phyloP scores from a whole-genome alignment of 116 monocot species.

The Phalaenopsis hybrid region DNA sequence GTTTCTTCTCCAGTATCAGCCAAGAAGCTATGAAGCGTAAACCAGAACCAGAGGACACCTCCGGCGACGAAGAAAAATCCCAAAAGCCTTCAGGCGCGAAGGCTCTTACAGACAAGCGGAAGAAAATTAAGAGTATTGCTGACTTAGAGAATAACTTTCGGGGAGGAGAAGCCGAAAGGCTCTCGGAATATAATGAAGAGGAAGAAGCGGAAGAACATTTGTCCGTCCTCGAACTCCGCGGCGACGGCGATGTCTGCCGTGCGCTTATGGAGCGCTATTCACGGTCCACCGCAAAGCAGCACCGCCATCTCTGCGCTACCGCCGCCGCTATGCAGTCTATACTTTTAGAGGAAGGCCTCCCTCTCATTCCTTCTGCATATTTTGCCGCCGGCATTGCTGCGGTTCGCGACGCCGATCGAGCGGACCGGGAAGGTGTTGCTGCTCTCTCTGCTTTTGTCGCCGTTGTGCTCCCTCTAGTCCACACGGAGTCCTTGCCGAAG shows the following conservation, averaged over 20 bases:
- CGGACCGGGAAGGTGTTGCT: slow-evolving; percentile 39
- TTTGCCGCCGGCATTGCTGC: slow-evolving; percentile 66
- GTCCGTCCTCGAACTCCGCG: not conserved
- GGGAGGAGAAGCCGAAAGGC: not conserved
- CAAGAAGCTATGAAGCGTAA: slow-evolving; percentile 1
- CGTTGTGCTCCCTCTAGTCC: slow-evolving; percentile 49
- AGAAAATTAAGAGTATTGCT: not conserved
- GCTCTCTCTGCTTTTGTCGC: slow-evolving; percentile 59
- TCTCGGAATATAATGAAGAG: not conserved
- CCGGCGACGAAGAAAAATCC: not conserved
- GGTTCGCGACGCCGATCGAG: slow-evolving; percentile 19
- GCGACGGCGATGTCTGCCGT: slow-evolving; percentile 47
- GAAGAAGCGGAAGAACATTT: not conserved
- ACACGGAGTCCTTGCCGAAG: slow-evolving; percentile 25
- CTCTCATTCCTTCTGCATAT: slow-evolving; percentile 65
- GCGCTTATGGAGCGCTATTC: slow-evolving; percentile 68
- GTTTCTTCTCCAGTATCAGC: not conserved
- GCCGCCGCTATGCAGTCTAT: slow-evolving; percentile 54
- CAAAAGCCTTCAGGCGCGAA: not conserved
- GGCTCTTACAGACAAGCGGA: not conserved
- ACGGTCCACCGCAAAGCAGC: slow-evolving; percentile 70
- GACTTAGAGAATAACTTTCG: not conserved
- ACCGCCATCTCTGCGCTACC: slow-evolving; percentile 83
- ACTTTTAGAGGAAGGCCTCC: slow-evolving; percentile 60
- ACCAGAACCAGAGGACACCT: not conserved